phyloP scores from a whole-genome alignment of 2,329 filamentous ascomycete species.

The Fusarium multiceps region DNA sequence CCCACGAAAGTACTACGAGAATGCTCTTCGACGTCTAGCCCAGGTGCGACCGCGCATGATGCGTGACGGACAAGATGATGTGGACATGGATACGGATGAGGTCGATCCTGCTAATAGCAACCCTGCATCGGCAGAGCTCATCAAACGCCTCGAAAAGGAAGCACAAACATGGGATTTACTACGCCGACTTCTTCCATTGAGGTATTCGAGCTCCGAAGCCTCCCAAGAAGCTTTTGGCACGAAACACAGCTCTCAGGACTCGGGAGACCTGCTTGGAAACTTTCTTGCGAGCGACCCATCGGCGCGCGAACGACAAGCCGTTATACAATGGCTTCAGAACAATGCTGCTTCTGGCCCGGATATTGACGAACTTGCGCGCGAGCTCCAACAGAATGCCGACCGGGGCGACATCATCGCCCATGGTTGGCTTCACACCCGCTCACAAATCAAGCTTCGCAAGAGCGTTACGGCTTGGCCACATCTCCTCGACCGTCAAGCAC shows the following conservation, averaged over 20 bases:
- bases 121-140: constrained; percentile 44
- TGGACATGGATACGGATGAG: constrained; percentile 69
- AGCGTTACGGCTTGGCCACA: constrained; percentile 75
- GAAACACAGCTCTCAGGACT: constrained; percentile 18
- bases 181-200: constrained; percentile 76
- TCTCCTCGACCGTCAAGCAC: constrained; percentile 71
- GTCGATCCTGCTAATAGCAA: constrained; percentile 51
- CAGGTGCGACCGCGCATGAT: constrained; percentile 46
- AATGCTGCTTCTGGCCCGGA: constrained; percentile 77
- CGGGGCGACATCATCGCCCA: constrained; percentile 84
- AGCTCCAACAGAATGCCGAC: constrained; percentile 80
- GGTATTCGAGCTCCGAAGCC: constrained; percentile 61
- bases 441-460: constrained; percentile 91
- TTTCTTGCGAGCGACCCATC: constrained; percentile 79
- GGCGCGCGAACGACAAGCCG: constrained; percentile 80
- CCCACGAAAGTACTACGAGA: constrained; percentile 65
- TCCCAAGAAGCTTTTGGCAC: constrained; percentile 50
- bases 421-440: constrained; percentile 92
- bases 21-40: constrained; percentile 55
- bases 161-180: constrained; percentile 92
- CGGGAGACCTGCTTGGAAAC: constrained; percentile 66
- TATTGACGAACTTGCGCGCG: constrained; percentile 79
- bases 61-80: constrained; percentile 56
- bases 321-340: constrained; percentile 88
- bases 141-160: constrained; percentile 77